Conservation (phyloP, 2,329 filamentous ascomycete species). For the Rachicladosporium sp. region DNA sequence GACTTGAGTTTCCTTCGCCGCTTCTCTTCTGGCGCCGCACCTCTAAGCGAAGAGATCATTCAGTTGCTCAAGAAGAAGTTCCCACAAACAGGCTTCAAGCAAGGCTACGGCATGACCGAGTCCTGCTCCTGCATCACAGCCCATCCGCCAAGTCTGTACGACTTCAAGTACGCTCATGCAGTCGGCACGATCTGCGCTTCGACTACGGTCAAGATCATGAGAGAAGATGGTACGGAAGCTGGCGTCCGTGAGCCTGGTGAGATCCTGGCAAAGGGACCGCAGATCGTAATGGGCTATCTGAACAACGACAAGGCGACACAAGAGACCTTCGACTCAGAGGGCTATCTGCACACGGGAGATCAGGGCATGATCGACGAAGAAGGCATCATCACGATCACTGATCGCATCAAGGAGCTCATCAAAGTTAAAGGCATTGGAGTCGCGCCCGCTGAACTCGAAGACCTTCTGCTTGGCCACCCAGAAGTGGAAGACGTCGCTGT, state of each 20-base stretch:
- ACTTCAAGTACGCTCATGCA: constrained; percentile 44
- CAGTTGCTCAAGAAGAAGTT: constrained; percentile 44
- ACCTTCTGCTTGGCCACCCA: constrained; percentile 44
- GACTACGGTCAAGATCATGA: constrained; percentile 49
- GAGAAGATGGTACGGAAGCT: constrained; percentile 43
- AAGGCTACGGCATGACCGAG: constrained; percentile 59
- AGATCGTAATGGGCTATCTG: constrained; percentile 18
- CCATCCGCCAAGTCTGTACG: constrained; percentile 44
- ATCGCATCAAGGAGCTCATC: constrained; percentile 53
- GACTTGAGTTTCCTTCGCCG: constrained; percentile 43
- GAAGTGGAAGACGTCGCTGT: constrained; percentile 47
- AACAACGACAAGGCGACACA: constrained; percentile 24
- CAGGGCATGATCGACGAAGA: constrained; percentile 41
- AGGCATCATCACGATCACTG: constrained; percentile 45
- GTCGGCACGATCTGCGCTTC: constrained; percentile 46
- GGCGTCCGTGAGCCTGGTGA: constrained; percentile 41
- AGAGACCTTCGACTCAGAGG: constrained; percentile 32
- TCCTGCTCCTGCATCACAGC: constrained; percentile 51
- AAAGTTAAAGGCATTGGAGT: constrained; percentile 53
- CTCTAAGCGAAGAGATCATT: constrained; percentile 46
- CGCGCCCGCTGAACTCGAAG: constrained; percentile 51
- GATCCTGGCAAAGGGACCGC: constrained; percentile 14
- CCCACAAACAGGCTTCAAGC: constrained; percentile 49
- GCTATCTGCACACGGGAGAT: constrained; percentile 44
- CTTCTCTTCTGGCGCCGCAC: constrained; percentile 50